Conservation (phyloP, 805 yeast species). For the Saturnispora quitensis region DNA sequence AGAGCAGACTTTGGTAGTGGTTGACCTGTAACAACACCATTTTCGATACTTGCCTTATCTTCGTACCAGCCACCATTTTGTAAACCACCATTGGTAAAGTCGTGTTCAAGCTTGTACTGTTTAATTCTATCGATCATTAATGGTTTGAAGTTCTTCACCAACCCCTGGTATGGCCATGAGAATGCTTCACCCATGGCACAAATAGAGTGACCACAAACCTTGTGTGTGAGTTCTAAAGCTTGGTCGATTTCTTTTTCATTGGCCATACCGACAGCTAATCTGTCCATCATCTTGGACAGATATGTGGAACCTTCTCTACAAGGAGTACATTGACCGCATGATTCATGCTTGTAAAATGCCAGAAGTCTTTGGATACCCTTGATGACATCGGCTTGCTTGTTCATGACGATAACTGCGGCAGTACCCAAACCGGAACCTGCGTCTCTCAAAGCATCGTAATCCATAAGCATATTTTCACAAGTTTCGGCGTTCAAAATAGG, state of each 20-base stretch:
- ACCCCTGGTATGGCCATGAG: slow-evolving; percentile 90
- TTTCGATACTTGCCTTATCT: slow-evolving; percentile 40
- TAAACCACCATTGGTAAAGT: slow-evolving; percentile 28
- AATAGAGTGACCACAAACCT: slow-evolving; percentile 85
- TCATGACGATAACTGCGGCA: slow-evolving; percentile 88
- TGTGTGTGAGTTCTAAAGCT: slow-evolving; percentile 77
- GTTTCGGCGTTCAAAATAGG: slow-evolving; percentile 65
- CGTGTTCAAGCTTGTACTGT: slow-evolving; percentile 43
- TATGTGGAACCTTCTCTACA: slow-evolving; percentile 92
- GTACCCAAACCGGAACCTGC: slow-evolving; percentile 86
- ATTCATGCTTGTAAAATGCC: slow-evolving; percentile 82
- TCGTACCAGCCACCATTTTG: slow-evolving; percentile 74
- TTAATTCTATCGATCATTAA: slow-evolving; percentile 68
- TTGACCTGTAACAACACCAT: slow-evolving; percentile 57
- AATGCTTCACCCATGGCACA: slow-evolving; percentile 92
- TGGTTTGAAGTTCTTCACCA: slow-evolving; percentile 78
- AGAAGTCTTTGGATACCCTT: slow-evolving; percentile 81
- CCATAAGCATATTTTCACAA: slow-evolving; percentile 71
- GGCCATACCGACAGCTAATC: slow-evolving; percentile 74
- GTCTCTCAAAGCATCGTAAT: slow-evolving; percentile 77
- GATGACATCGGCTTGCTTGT: slow-evolving; percentile 75
- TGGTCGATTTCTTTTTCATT: slow-evolving; percentile 72
- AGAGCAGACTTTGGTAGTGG: slow-evolving; percentile 38
- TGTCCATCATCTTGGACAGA: slow-evolving; percentile 75
- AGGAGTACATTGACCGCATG: slow-evolving; percentile 93